A percentile compares a stretch with the other conserved stretches of the same genome.
Evolutionary conservation across 2,329 filamentous ascomycete species (phyloP).

Genomic region (Fusarium setosum): DNA sequence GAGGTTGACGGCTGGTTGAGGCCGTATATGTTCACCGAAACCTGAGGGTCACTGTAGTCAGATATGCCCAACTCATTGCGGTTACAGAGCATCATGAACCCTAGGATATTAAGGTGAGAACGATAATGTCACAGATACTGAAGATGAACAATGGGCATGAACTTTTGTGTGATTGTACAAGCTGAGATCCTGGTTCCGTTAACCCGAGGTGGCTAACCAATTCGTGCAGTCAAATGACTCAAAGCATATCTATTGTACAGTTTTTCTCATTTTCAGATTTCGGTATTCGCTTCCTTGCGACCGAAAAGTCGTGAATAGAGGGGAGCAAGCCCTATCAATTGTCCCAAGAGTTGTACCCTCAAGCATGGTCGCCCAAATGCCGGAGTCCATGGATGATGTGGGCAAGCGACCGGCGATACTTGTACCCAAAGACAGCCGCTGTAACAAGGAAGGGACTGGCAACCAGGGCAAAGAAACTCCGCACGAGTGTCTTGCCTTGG

Average conservation of each 20-base stretch:
- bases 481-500: conserved; percentile 72
- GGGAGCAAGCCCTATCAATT: not conserved
- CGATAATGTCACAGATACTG: not conserved
- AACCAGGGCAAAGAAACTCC: conserved; percentile 53
- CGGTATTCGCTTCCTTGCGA: conserved; percentile 8
- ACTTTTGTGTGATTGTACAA: not conserved
- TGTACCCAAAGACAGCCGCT: conserved; percentile 41
- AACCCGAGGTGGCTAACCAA: conserved; percentile 9
- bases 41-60: too few species aligned
- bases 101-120: too few species aligned
- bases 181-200: conserved; percentile 13
- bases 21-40: too few species aligned
- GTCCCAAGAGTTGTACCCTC: not conserved
- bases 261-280: not conserved
- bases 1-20: too few species aligned
- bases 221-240: not conserved
- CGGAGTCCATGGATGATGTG: conserved; percentile 31
- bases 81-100: too few species aligned
- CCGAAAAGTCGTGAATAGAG: not conserved
- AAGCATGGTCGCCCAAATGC: conserved; percentile 14
- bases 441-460: conserved; percentile 46
- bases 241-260: conserved; percentile 22
- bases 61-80: not conserved
- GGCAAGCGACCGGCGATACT: conserved; percentile 38
- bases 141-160: not conserved